Base-by-base conservation (phyloP, 371 early-diverging fungal species). In the Mucor mucedo region DNA sequence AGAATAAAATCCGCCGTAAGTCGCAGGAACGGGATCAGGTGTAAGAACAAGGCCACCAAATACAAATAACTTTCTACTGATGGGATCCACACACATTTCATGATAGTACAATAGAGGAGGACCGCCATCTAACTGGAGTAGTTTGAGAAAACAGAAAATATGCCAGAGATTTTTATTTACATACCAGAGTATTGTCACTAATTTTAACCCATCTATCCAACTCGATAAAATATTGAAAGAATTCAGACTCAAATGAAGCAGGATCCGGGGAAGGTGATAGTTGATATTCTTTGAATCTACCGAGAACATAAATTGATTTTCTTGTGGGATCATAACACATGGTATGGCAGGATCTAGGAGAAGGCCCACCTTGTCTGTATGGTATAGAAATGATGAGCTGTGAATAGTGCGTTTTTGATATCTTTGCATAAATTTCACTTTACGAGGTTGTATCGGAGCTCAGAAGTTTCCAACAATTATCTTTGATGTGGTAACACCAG, bases 81-180 rank as follows among this genome's bases (percentile, higher is more conserved):
- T 72, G 1, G 89, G 63, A 63, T 98, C 97, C 21, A 97, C 77
- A 59, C 89, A 89, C 95, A 99, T 95, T 80, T 98, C 96, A 69
- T 96, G 92, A 73, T 98, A 96, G 67, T 88, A 98, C n/a, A 97
- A 79, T 6, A 98, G 77, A 52, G 86, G 84, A 7, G 98, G 98
- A 0, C 99, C 98, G 38, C 89, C 89, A 62, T 93, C 88, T 3
- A 57, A 13, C 69, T 69, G 42, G 42, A n/a, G 4, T 7, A 33
- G 14, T n/a, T 14, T 38, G 49, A 14, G 4, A 16, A 29, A 21
- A 21, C 21, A 21, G 21, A 21, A 21, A 21, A 21, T 30, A 13
- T 4, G 14, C 30, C n/a, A 42, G 32, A 8, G 9, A 2, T 48
- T 48, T 27, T 27, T 27, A 4, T 21, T 47, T 21, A 47, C 27